Evolutionary conservation across 768 basidiomycete genomes (phyloP).

Genomic region (Collybiopsis luxurians): DNA sequence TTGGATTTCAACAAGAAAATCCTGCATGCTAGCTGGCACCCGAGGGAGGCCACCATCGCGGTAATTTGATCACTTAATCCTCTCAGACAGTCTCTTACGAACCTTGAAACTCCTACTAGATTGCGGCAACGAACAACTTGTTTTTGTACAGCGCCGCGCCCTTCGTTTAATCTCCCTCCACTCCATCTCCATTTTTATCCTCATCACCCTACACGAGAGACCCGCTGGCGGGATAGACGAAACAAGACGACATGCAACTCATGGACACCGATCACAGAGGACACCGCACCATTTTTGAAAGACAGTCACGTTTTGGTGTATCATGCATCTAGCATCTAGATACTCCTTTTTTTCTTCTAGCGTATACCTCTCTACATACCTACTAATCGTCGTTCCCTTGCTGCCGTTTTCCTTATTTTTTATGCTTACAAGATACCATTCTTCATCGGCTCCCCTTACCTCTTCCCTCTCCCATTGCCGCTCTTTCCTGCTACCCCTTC

Average conservation of each 20-base stretch:
- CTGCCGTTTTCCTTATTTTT: not conserved
- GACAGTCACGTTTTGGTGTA: not conserved
- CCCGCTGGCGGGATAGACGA: constrained; percentile 12
- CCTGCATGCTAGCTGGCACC: constrained; percentile 96
- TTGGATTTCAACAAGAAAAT: constrained; percentile 98
- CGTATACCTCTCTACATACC: not conserved
- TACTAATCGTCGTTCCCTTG: constrained; percentile 5
- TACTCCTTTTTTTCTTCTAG: not conserved
- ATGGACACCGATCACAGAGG: constrained; percentile 4
- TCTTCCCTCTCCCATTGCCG: not conserved
- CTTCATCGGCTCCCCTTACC: not conserved
- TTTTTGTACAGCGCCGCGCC: constrained; percentile 75
- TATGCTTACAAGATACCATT: not conserved
- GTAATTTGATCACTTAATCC: constrained; percentile 43
- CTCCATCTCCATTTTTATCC: constrained; percentile 5
- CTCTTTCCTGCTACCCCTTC: not conserved
- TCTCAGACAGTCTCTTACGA: not conserved
- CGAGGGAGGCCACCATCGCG: constrained; percentile 96
- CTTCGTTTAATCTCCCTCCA: not conserved
- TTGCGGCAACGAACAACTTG: constrained; percentile 96
- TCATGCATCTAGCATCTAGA: constrained; percentile 2
- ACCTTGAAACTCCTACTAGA: constrained; percentile 42
- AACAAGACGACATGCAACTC: constrained; percentile 4
- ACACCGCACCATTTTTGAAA: not conserved
- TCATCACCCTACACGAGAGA: constrained; percentile 4